Conservation (phyloP, 371 early-diverging fungal species). For the Entomophthora muscae region DNA sequence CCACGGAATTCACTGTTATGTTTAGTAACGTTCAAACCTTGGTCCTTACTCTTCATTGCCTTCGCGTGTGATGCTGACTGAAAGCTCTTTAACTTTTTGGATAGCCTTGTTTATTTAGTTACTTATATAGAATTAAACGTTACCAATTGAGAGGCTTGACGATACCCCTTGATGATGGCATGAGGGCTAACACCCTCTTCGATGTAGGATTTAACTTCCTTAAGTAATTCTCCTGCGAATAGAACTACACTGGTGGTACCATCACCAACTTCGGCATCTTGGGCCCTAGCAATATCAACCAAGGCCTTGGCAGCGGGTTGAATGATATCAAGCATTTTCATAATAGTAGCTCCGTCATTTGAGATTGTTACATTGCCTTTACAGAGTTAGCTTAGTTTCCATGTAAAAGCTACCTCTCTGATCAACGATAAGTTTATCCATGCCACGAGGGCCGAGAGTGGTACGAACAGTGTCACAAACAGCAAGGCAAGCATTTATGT, state of each 20-base stretch:
- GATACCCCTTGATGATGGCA: slow-evolving; percentile 86
- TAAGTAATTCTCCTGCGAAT: slow-evolving; percentile 92
- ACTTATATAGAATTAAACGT: background rate
- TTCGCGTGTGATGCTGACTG: slow-evolving; percentile 49
- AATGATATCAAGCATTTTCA: slow-evolving; percentile 94
- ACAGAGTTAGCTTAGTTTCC: no score
- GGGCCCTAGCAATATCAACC: slow-evolving; percentile 94
- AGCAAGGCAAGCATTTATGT: slow-evolving; percentile 93
- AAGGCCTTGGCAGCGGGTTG: slow-evolving; percentile 98
- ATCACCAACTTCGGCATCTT: slow-evolving; percentile 99
- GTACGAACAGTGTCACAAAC: slow-evolving; percentile 93
- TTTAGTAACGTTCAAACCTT: background rate
- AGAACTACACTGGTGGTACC: slow-evolving; percentile 99
- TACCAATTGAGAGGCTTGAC: slow-evolving; percentile 64
- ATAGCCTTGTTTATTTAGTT: slow-evolving; percentile 29
- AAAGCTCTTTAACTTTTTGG: slow-evolving; percentile 71
- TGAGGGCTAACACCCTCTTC: slow-evolving; percentile 94
- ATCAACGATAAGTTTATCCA: slow-evolving; percentile 99
- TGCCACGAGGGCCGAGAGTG: slow-evolving; percentile 98
- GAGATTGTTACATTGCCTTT: slow-evolving; percentile 89
- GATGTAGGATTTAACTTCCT: slow-evolving; percentile 81
- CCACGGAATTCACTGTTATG: slow-evolving; percentile 59
- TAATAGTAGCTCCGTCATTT: slow-evolving; percentile 99
- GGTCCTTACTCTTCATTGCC: slow-evolving; percentile 42
- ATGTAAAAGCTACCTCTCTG: slow-evolving; percentile 43